Evolutionary conservation across 2,329 filamentous ascomycete genomes (phyloP), one percentile per base, ranked within the genome.

Genomic region (Myriosclerotinia duriaeana): DNA sequence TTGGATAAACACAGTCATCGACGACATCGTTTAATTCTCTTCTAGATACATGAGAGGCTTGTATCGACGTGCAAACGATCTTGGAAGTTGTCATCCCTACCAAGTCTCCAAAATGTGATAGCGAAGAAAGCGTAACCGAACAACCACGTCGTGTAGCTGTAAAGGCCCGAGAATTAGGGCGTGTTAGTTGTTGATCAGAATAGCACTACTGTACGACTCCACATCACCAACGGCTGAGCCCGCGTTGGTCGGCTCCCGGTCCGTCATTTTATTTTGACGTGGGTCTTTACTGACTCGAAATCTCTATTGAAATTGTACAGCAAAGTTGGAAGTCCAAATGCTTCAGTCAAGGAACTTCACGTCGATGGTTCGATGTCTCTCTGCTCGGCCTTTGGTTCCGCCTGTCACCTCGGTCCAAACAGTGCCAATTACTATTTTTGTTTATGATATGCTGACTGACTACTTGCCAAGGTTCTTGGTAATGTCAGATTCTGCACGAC

Each of bases 401-500:
- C n/a, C 15, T 36, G 15, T 38, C 36, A 36, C 40, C 36, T 40
- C 12, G 11, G 14, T 38, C 34, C 22, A 26, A 30, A 38, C 22
- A 9, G 14, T n/a, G 15, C 17, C 20, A 14, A n/a, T n/a, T 44
- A 20, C 58, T 38, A 60, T 60, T 60, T 44, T 34, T 15, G n/a
- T 42, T 30, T 34, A 36, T 36, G 17, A 22, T 22, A 22, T 55
- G 40, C 40, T 55, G 42, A 55, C 52, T 17, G 40, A n/a, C n/a
- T n/a, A n/a, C n/a, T n/a, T n/a, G n/a, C n/a, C n/a, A n/a, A n/a
- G 40, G 12, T 17, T 44, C 40, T 36, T 64, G 61, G 52, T 46
- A 56, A 64, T 61, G 62, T 46, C 62, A 48, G 61, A 36, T 50
- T 60, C 9, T 22, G 30, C 12, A 30, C 22, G 40, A 44, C 22